These are phyloP conservation scores for Microcera coccophila DNA, from an alignment of 2,329 filamentous ascomycete genomes.

Conservation along the genomic window DNA sequence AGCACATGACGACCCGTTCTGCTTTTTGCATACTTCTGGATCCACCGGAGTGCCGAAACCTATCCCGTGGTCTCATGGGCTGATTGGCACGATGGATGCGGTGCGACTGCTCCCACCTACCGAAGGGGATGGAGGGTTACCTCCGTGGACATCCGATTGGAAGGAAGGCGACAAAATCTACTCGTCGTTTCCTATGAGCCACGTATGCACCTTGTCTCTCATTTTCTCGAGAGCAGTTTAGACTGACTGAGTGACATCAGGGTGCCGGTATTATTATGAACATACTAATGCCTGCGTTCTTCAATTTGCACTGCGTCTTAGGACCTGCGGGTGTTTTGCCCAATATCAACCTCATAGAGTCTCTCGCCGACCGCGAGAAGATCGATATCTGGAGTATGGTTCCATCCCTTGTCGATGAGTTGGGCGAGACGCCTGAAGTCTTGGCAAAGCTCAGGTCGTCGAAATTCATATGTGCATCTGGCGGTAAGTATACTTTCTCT, in stretches of 20 bases:
- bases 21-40: slow-evolving; percentile 41
- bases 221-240: not conserved
- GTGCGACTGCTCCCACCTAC: slow-evolving; percentile 31
- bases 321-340: slow-evolving; percentile 34
- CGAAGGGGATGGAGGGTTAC: slow-evolving; percentile 27
- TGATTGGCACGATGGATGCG: slow-evolving; percentile 35
- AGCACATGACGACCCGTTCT: slow-evolving; percentile 33
- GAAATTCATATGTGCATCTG: slow-evolving; percentile 37
- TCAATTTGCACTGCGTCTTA: slow-evolving; percentile 33
- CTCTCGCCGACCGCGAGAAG: slow-evolving; percentile 29
- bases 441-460: slow-evolving; percentile 29
- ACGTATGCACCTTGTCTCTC: slow-evolving; percentile 20
- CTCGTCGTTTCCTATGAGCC: slow-evolving; percentile 36
- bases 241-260: slow-evolving; percentile 18
- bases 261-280: slow-evolving; percentile 41
- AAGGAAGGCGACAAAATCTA: slow-evolving; percentile 30
- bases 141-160: slow-evolving; percentile 30
- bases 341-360: slow-evolving; percentile 34
- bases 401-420: slow-evolving; percentile 34
- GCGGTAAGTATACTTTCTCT: no score
- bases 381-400: slow-evolving; percentile 40
- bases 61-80: slow-evolving; percentile 33
- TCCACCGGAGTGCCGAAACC: slow-evolving; percentile 42
- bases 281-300: slow-evolving; percentile 36
- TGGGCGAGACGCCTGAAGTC: slow-evolving; percentile 29